Evolutionary conservation across 768 basidiomycete genomes (phyloP).

Genomic region (Tubosaeta sp.): DNA sequence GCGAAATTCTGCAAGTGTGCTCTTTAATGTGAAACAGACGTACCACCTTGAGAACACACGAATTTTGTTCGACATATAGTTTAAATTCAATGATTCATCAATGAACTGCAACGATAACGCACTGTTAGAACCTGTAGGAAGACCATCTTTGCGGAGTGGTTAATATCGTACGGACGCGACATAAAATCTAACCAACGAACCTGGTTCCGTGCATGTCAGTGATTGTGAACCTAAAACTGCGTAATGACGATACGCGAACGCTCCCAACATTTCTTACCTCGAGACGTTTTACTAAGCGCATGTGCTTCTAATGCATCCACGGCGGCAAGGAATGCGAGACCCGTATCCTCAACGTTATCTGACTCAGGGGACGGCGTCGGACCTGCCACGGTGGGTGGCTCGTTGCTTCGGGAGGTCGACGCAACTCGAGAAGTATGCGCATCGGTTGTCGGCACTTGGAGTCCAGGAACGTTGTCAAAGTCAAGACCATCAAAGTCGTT

Average conservation of each 20-base stretch:
- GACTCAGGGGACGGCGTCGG: slow-evolving; percentile 7
- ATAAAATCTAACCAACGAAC: slow-evolving; percentile 5
- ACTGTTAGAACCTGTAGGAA: slow-evolving; percentile 1
- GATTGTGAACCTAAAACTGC: neutral
- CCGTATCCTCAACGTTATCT: slow-evolving; percentile 15
- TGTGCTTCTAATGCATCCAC: slow-evolving; percentile 46
- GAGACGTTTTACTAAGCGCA: slow-evolving; percentile 9
- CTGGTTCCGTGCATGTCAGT: neutral
- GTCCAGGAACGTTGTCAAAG: slow-evolving; percentile 37
- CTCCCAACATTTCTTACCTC: slow-evolving; percentile 6
- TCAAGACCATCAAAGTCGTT: slow-evolving; percentile 52
- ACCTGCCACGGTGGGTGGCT: slow-evolving; percentile 7
- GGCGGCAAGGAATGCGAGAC: slow-evolving; percentile 30
- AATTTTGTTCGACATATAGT: neutral
- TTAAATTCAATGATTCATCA: neutral
- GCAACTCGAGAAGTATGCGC: neutral
- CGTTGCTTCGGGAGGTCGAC: neutral
- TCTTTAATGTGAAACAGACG: slow-evolving; percentile 4
- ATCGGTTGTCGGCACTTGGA: slow-evolving; percentile 15
- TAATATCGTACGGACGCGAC: neutral
- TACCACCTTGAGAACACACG: slow-evolving; percentile 12
- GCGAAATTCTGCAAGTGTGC: neutral
- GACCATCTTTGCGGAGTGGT: slow-evolving; percentile 8
- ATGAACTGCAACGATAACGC: slow-evolving; percentile 2
- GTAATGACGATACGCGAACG: neutral